Conservation (phyloP, 495 filamentous ascomycete genomes). For the Lasiosphaeriaceae sp. region DNA sequence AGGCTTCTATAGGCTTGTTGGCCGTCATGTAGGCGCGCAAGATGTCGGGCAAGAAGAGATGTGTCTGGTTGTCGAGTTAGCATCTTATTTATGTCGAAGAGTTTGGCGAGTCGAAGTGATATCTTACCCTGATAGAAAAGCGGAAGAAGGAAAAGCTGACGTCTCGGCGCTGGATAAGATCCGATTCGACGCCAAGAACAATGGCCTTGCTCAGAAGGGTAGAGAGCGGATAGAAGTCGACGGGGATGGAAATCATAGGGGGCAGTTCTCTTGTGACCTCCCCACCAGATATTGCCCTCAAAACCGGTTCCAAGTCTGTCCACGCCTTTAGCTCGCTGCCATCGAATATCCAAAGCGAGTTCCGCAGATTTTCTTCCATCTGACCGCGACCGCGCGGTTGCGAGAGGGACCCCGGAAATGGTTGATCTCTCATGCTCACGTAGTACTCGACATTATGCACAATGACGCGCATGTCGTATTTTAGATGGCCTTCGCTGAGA, state of each 20-base stretch:
- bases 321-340: constrained; percentile 78
- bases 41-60: constrained; percentile 86
- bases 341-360: constrained; percentile 95
- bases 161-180: constrained; percentile 86
- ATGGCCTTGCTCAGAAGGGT: constrained; percentile 80
- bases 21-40: constrained; percentile 70
- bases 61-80: constrained; percentile 51
- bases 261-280: constrained; percentile 59
- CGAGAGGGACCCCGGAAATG: constrained; percentile 36
- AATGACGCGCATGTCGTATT: constrained; percentile 97
- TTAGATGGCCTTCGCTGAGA: constrained; percentile 68
- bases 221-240: constrained; percentile 95
- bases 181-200: constrained; percentile 83
- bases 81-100: neutral
- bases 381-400: constrained; percentile 14
- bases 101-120: neutral
- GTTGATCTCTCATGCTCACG: constrained; percentile 82
- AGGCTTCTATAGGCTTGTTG: constrained; percentile 68
- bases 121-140: constrained; percentile 68
- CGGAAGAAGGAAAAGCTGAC: constrained; percentile 82
- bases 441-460: constrained; percentile 96
- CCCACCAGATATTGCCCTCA: constrained; percentile 56
- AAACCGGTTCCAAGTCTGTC: constrained; percentile 85
- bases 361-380: constrained; percentile 56
- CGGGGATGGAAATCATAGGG: constrained; percentile 56